A percentile compares a stretch with the other conserved stretches of the same genome.
These are phyloP conservation scores for Moringa oleifera DNA, from an alignment of 345 rosid genomes.

Conservation along the genomic window DNA sequence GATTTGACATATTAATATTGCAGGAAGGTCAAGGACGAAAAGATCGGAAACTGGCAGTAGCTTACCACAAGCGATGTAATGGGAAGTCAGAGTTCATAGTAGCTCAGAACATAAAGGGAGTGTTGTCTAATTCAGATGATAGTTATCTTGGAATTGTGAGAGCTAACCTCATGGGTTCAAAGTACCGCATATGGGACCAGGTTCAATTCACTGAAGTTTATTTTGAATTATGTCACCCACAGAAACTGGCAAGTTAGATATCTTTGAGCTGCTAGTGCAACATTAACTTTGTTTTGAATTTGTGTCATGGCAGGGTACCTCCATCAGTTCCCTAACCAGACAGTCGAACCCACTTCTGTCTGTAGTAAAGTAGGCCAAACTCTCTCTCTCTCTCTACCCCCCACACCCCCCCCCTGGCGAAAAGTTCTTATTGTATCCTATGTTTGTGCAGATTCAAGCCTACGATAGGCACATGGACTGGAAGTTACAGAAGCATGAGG, in stretches of 20 bases:
- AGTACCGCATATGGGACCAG: constrained; percentile 84
- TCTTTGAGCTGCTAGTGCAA: too few species aligned
- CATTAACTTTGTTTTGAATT: constrained; percentile 3
- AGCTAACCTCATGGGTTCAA: constrained; percentile 84
- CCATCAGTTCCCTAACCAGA: constrained; percentile 34
- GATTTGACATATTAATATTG: constrained; percentile 16
- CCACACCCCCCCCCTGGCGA: too few species aligned
- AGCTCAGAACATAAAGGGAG: constrained; percentile 68
- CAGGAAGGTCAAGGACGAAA: constrained; percentile 95
- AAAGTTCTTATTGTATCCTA: not conserved
- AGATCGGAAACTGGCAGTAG: constrained; percentile 80
- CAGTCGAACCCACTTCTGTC: constrained; percentile 55
- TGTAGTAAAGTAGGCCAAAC: constrained; percentile 55
- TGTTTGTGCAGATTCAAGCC: constrained; percentile 57
- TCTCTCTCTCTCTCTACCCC: not conserved
- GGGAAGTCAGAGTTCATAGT: constrained; percentile 65
- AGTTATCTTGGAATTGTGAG: constrained; percentile 67
- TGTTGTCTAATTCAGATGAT: constrained; percentile 58
- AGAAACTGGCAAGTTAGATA: not conserved
- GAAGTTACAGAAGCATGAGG: constrained; percentile 70
- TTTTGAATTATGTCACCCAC: too few species aligned
- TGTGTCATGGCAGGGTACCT: constrained; percentile 40
- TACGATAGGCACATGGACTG: constrained; percentile 79
- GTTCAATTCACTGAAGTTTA: too few species aligned
- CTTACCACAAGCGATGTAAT: constrained; percentile 53